phyloP scores from a whole-genome alignment of 768 basidiomycete species.

The Russula foetens region DNA sequence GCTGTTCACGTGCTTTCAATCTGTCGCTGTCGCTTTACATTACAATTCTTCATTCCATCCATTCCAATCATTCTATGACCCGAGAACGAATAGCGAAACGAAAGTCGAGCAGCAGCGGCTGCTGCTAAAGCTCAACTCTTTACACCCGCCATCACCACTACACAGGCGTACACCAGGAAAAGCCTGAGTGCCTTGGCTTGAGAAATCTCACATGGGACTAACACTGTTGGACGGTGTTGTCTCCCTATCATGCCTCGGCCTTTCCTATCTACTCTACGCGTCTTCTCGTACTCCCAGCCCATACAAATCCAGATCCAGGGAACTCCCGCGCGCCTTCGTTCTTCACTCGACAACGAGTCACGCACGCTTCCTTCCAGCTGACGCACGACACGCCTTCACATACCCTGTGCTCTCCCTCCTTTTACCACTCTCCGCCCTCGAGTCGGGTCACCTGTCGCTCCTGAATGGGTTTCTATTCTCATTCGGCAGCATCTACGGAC shows the following conservation, averaged over 20 bases:
- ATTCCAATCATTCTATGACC: too few species aligned
- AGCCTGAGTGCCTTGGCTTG: too few species aligned
- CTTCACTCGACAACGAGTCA: background rate
- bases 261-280: background rate
- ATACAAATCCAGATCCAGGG: background rate
- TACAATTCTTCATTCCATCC: too few species aligned
- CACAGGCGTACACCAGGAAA: too few species aligned
- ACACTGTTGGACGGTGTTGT: background rate
- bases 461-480: conserved; percentile 44
- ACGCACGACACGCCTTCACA: background rate
- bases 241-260: background rate
- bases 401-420: conserved; percentile 21
- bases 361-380: background rate
- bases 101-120: too few species aligned
- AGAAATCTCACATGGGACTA: too few species aligned
- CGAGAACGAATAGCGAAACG: too few species aligned
- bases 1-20: background rate
- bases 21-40: too few species aligned
- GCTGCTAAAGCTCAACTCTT: too few species aligned
- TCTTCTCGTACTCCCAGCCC: background rate
- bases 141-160: too few species aligned
- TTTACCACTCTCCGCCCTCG: conserved; percentile 49
- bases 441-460: conserved; percentile 39
- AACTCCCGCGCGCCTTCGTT: background rate
- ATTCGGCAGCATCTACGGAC: conserved; percentile 38